Evolutionary conservation across 2,329 filamentous ascomycete species (phyloP), one percentile per base, ranked within the genome.

Genomic region (Fusarium sacchari): DNA sequence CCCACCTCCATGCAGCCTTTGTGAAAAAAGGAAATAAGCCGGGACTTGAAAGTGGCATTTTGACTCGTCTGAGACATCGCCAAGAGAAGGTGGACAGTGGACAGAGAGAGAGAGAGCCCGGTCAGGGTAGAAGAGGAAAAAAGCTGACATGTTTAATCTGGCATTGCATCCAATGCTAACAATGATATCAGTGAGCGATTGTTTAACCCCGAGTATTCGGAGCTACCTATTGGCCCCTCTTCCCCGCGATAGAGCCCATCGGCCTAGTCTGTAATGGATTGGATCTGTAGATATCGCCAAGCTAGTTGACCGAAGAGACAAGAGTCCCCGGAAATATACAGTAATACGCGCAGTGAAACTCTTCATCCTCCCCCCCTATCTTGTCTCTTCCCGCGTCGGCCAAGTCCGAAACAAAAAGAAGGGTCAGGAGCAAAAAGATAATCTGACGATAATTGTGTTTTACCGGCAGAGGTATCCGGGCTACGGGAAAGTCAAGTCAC

Each of bases 361-460:
- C 43, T 32, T 32, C 49, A n/a, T n/a, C n/a, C n/a, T n/a, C n/a
- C n/a, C n/a, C 36, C 37, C 49, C 62, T 5, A 50, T 73, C 43
- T 72, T 74, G 34, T 60, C 72, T 74, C 68, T 64, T 66, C 34
- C 34, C 71, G 36, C 67, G 34, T 46, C 69, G 55, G 59, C 49
- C 26, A 57, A 52, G 26, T 52, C 66, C 60, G 66, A 69, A 40
- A 60, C 57, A 55, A 28, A 37, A 28, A 28, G 7, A 40, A 55
- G n/a, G n/a, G 47, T 5, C 17, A 26, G n/a, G 8, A 8, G 15
- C 22, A 28, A 22, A 28, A 53, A 26, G 1, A 37, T 55, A 34
- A 55, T 59, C 22, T 60, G 50, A 59, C 36, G 37, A 61, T 62
- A 61, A n/a, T n/a, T n/a, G n/a, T 68, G 40, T 53, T 59, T 42